Conservation (phyloP, 164 flowering plant genomes). For the Nelumbo lutea region DNA sequence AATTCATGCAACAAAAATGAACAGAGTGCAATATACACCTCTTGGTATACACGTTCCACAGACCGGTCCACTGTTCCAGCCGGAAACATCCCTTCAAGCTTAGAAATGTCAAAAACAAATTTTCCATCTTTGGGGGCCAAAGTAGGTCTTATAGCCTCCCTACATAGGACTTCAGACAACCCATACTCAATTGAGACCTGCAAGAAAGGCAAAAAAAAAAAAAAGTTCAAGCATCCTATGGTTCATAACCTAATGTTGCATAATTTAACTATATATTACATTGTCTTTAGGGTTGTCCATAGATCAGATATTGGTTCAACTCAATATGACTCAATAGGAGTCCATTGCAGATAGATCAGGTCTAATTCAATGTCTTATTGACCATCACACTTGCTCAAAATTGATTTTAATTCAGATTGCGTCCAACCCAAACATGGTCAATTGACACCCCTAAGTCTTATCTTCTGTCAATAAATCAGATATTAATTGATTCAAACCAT, state of each 20-base stretch:
- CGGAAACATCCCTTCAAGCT: conserved; percentile 64
- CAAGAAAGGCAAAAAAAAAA: not conserved
- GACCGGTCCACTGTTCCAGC: conserved; percentile 63
- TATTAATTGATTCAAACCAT: too few species aligned
- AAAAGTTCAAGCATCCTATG: conserved; percentile 1
- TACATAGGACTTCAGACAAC: conserved; percentile 68
- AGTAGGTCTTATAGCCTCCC: conserved; percentile 40
- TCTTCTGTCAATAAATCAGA: too few species aligned
- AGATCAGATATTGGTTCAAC: too few species aligned
- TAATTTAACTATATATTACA: too few species aligned
- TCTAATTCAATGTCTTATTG: too few species aligned
- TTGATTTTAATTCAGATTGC: too few species aligned
- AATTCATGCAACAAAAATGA: not conserved
- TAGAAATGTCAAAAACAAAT: conserved; percentile 47
- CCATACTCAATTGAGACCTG: conserved; percentile 88
- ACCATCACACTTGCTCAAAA: too few species aligned
- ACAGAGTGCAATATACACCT: conserved; percentile 31
- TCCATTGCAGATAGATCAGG: too few species aligned
- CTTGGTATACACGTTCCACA: conserved; percentile 39
- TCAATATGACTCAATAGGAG: too few species aligned
- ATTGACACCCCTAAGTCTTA: too few species aligned
- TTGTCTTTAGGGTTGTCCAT: not conserved
- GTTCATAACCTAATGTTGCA: not conserved
- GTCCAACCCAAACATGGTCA: too few species aligned
- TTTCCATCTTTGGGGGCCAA: conserved; percentile 62